These are phyloP conservation scores for Carex scoparia DNA, from an alignment of 176 grass and related monocot species.

Conservation along the genomic window DNA sequence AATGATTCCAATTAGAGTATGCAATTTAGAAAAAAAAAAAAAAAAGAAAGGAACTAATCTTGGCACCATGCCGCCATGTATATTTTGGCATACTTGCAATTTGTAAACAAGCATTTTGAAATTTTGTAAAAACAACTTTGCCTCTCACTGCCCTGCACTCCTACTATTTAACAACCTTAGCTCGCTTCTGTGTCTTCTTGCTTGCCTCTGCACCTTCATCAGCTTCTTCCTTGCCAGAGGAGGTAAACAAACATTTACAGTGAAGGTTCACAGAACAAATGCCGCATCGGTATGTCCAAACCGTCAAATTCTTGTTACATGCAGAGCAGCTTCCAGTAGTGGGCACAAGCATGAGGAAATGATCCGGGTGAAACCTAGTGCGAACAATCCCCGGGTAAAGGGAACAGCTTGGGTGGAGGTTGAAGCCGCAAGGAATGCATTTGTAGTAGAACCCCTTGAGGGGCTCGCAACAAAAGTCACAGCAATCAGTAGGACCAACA, in stretches of 20 bases:
- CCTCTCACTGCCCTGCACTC: not conserved
- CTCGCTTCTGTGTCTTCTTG: too few species aligned
- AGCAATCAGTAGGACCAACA: too few species aligned
- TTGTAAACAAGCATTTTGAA: not conserved
- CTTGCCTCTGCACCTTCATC: too few species aligned
- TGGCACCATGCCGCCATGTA: not conserved
- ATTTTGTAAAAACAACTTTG: not conserved
- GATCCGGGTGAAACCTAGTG: not conserved
- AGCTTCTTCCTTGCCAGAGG: not conserved
- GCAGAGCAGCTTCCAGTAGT: not conserved
- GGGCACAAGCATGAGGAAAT: not conserved
- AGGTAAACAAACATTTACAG: constrained; percentile 7
- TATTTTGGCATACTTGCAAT: not conserved
- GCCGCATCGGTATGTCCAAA: constrained; percentile 13
- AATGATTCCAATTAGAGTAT: not conserved
- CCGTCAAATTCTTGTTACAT: not conserved
- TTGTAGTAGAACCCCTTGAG: not conserved
- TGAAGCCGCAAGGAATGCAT: not conserved
- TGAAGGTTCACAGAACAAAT: constrained; percentile 3
- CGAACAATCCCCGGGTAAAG: not conserved
- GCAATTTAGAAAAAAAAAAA: not conserved
- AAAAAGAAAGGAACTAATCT: not conserved
- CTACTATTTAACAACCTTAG: not conserved
- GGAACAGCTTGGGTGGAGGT: constrained; percentile 1
- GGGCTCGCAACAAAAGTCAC: too few species aligned